Conservation (phyloP, 2,329 filamentous ascomycete genomes). For the Trichoderma simmonsii region DNA sequence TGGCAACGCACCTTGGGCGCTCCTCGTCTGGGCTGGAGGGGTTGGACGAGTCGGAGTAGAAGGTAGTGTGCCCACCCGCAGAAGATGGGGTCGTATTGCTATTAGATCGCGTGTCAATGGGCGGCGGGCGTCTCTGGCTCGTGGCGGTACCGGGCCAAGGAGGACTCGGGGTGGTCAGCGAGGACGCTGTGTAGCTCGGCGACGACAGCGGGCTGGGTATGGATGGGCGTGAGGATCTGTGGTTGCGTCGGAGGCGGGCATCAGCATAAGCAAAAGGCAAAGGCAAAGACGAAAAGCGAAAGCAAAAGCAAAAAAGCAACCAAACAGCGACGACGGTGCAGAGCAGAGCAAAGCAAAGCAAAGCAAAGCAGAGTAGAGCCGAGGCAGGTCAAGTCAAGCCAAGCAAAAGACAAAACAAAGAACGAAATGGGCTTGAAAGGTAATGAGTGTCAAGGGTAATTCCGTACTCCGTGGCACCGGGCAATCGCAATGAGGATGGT, state of each 20-base stretch:
- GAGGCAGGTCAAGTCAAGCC: background rate
- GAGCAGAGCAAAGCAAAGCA: no score
- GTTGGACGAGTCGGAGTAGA: constrained; percentile 38
- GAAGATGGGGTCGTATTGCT: constrained; percentile 12
- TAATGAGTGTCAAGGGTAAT: constrained; percentile 17
- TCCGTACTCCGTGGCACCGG: background rate
- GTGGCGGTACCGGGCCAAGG: constrained; percentile 14
- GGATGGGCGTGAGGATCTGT: constrained; percentile 47
- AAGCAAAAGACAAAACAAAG: background rate
- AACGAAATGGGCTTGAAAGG: constrained; percentile 21
- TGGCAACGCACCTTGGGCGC: constrained; percentile 34
- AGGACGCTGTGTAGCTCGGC: constrained; percentile 40
- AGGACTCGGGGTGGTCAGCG: constrained; percentile 39
- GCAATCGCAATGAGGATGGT: constrained; percentile 11
- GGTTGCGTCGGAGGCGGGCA: constrained; percentile 25
- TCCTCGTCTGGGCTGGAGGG: constrained; percentile 33
- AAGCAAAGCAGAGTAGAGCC: background rate
- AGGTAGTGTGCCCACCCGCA: constrained; percentile 31
- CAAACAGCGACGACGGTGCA: background rate
- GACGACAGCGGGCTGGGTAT: constrained; percentile 50
- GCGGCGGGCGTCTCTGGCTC: constrained; percentile 26
- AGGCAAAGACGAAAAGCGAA: background rate
- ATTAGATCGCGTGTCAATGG: constrained; percentile 20
- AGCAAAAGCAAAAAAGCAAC: background rate
- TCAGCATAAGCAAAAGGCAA: background rate